Conservation (phyloP, 495 filamentous ascomycete genomes). For the Aspergillus leporis region DNA sequence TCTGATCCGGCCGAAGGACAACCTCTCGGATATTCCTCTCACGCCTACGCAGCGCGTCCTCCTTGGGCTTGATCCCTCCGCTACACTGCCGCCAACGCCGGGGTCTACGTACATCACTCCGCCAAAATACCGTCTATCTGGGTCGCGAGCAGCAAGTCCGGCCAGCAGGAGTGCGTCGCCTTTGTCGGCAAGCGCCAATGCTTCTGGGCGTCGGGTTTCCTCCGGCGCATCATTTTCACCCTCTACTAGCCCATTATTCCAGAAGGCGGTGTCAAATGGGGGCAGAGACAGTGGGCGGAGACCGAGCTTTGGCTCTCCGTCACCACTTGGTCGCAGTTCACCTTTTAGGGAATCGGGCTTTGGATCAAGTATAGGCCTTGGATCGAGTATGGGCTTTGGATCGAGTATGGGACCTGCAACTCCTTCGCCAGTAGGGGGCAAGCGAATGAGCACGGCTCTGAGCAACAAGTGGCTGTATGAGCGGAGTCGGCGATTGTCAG, state of each 20-base stretch:
- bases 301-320: constrained; percentile 60
- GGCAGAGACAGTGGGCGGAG: constrained; percentile 52
- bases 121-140: constrained; percentile 79
- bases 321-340: constrained; percentile 42
- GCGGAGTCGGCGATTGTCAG: constrained; percentile 51
- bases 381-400: constrained; percentile 19
- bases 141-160: constrained; percentile 56
- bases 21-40: constrained; percentile 85
- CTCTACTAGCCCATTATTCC: constrained; percentile 63
- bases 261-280: constrained; percentile 62
- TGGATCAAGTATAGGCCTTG: constrained; percentile 8
- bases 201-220: constrained; percentile 40
- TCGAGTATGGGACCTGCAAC: constrained; percentile 24
- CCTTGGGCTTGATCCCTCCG: constrained; percentile 75
- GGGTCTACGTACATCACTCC: constrained; percentile 74
- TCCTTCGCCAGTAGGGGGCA: constrained; percentile 48
- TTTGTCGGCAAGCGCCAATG: constrained; percentile 44
- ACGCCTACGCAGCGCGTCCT: constrained; percentile 85
- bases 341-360: constrained; percentile 49
- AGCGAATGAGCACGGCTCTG: constrained; percentile 68
- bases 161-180: constrained; percentile 56
- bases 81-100: constrained; percentile 62
- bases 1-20: constrained; percentile 67
- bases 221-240: constrained; percentile 51
- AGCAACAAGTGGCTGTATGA: constrained; percentile 96